Evolutionary conservation across 225 moss, liverwort and hornwort genomes (phyloP), one percentile per base, ranked within the genome.

Genomic region (Polytrichum commune): DNA sequence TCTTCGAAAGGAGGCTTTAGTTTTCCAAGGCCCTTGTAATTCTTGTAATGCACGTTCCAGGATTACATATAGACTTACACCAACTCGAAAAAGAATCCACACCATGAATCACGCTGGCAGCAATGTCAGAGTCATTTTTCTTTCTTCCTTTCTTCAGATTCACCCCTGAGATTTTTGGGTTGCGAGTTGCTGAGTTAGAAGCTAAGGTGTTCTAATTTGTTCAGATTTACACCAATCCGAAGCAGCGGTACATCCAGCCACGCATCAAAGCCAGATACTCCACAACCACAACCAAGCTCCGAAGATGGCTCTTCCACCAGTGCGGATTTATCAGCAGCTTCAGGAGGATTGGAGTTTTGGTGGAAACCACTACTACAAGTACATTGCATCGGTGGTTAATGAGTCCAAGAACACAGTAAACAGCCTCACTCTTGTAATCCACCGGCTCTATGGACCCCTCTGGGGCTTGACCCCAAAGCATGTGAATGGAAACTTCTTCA

Each of bases 401-500:
- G 35, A 54, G 54, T 77, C 77, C 55, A 77, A 74, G 70, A 65
- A 74, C 65, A 81, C 66, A 3, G 62, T 81, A 32, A 69, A 55
- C n/a, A 74, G 70, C 66, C 73, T 81, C 66, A 77, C 70, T 1
- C 53, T 74, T 8, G 33, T 81, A 3, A 54, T 81, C 16, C 81
- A 81, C 53, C 27, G 74, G 62, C 56, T 81, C 22, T 74, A 77
- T 60, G 81, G 81, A 1, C 77, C 81, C 28, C 54, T 81, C 27
- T 81, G 81, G 81, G 77, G 73, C 35, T 29, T 81, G 66, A 62
- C 70, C 19, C 77, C 81, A 4, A n/a, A 29, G 53, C 77, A 81
- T 23, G 61, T 67, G 35, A 81, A 81, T 25, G 77, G 77, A 55
- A 81, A 81, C n/a, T 77, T 66, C 46, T 81, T 77, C 58, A 81